Evolutionary conservation across 208 protist genomes (phyloP).

Genomic region (Angomonas desouzai): DNA sequence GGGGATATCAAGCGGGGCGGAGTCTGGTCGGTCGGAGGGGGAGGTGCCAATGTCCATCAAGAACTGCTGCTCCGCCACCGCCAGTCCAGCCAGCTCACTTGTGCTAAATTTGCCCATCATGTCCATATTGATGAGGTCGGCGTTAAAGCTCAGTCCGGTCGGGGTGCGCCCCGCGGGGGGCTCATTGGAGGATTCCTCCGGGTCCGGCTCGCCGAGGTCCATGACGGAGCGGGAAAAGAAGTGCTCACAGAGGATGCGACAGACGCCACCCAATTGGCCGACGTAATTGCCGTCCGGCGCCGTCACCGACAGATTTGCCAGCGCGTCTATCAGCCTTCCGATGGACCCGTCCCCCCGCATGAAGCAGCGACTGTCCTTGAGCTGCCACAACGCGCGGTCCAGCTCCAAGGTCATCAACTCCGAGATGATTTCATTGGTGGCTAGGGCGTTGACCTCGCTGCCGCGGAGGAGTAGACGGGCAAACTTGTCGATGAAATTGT

Average conservation of each 20-base stretch:
- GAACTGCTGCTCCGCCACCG: constrained; percentile 30
- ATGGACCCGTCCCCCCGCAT: constrained; percentile 30
- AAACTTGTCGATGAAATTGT: constrained; percentile 25
- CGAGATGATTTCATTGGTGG: constrained; percentile 24
- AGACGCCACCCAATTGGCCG: constrained; percentile 18
- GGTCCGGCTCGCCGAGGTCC: not conserved
- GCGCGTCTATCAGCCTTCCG: constrained; percentile 20
- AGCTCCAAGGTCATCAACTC: constrained; percentile 39
- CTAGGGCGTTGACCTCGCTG: constrained; percentile 20
- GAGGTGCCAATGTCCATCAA: constrained; percentile 15
- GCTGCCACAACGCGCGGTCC: constrained; percentile 28
- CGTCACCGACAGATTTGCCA: constrained; percentile 15
- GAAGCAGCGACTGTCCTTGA: constrained; percentile 26
- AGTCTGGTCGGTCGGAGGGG: constrained; percentile 6
- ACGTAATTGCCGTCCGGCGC: constrained; percentile 16
- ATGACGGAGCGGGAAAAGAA: not conserved
- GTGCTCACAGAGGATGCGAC: constrained; percentile 7
- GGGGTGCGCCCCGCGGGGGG: not conserved
- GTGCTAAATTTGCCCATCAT: constrained; percentile 20
- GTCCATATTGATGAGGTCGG: not conserved
- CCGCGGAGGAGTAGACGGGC: constrained; percentile 25
- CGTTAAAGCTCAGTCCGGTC: constrained; percentile 6
- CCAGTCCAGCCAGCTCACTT: constrained; percentile 23
- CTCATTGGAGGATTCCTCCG: not conserved
- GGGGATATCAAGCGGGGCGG: not conserved